Percentiles rank a stretch among this genome's conserved stretches.
Evolutionary conservation across 2,329 filamentous ascomycete species (phyloP).

Genomic region (Calonectria pseudoreteaudii): DNA sequence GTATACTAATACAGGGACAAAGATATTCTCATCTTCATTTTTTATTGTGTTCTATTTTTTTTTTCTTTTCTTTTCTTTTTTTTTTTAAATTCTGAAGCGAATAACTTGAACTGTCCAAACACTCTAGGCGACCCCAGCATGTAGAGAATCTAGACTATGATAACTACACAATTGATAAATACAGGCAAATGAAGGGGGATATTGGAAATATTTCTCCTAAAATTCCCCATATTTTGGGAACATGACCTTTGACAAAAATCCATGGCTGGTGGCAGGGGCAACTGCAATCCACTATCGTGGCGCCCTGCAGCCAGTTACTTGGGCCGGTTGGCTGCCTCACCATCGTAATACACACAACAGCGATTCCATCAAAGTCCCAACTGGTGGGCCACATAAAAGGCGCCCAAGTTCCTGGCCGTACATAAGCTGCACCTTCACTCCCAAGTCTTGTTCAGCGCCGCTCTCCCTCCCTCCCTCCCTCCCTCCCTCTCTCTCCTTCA

Average conservation of each 20-base stretch:
- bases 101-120: not conserved
- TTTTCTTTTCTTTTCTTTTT: not conserved
- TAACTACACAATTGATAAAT: not conserved
- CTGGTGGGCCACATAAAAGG: not conserved
- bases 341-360: not conserved
- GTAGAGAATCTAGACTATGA: not conserved
- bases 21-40: not conserved
- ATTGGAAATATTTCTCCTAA: not conserved
- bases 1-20: not conserved
- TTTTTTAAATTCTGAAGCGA: not conserved
- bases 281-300: not conserved
- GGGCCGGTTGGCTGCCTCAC: not conserved
- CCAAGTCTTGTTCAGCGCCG: not conserved
- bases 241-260: not conserved
- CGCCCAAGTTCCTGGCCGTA: not conserved
- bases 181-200: no score
- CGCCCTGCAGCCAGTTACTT: not conserved
- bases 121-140: not conserved
- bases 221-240: not conserved
- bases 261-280: not conserved
- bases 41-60: not conserved
- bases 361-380: no score
- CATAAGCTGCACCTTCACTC: not conserved
- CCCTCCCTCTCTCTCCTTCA: no score
- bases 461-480: no score